Evolutionary conservation across 768 basidiomycete genomes (phyloP), one percentile per base, ranked within the genome.

Genomic region (Mycena crocata): DNA sequence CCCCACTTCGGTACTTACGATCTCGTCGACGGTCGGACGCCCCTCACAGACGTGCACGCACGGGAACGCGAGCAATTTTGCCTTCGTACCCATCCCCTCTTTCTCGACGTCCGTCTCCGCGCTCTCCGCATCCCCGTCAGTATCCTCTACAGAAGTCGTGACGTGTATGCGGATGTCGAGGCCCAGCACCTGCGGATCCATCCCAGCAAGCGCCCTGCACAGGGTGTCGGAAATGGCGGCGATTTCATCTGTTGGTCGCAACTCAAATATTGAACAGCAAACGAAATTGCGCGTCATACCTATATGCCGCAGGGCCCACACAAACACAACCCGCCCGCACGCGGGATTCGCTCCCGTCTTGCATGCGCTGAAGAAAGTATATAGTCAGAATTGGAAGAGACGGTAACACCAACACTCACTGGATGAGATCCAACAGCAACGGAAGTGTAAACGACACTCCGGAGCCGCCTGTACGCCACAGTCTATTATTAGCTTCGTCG

Each of bases 371-470:
- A 15, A 65, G 17, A 6, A 46, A 64, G 19, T 30, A 56, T 21
- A 49, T 35, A 0, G 6, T 28, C 21, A 54, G 57, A 30, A 54
- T 17, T 17, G 24, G 45, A 54, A 49, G 40, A 21, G 15, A 26
- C 2, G 5, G n/a, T 10, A 6, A 21, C 15, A 51, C 14, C 1
- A 57, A 45, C 2, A 70, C 81, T 65, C 66, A 86, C 86, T 78
- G 76, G 12, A 87, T 73, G n/a, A 82, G 62, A 51, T 81, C 79
- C 0, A 84, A 73, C 26, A 87, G 76, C 17, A 85, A 74, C 0
- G 87, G 81, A 7, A 86, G 73, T 1, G 82, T 83, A 61, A 81
- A 84, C 4, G 87, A 79, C 17, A 87, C 73, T 3, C 87, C 86
- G 1, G 86, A 84, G 0, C 87, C 87, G 37, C 87, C 77, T 77